Evolutionary conservation across 208 protist genomes (phyloP), one percentile per base, ranked within the genome.

Genomic region (Leptomonas seymouri): DNA sequence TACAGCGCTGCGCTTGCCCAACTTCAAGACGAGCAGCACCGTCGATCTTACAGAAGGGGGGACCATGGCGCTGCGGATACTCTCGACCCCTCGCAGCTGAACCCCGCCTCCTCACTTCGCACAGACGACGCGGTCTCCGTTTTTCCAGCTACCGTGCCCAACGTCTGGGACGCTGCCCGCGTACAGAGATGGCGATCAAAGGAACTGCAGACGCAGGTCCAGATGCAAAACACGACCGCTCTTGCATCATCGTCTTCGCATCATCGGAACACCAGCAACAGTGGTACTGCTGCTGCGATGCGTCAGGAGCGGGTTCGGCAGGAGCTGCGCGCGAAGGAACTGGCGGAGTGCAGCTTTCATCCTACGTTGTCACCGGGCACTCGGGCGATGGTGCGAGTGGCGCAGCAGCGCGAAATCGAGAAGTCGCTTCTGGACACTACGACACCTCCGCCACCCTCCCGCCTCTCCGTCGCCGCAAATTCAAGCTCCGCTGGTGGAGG

Each of bases 301-400:
- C 71, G 71, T 0, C 58, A 72, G 63, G 79, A 58, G 53, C 66
- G 45, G 28, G 56, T 92, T 59, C 44, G 71, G 12, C 30, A 74
- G 30, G 85, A 91, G 63, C 56, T 77, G 71, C 54, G 67, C 9
- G 70, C 72, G 50, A 82, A 76, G 58, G 75, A 84, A 39, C 71
- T 89, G 61, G 79, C 76, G 6, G 86, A 92, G 67, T 95, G 90
- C 60, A 95, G 85, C 18, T 95, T 95, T 44, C 83, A 87, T 36
- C 90, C 90, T 16, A 69, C 67, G 4, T 67, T 95, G 14, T 85
- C 85, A 1, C 87, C 85, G 1, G 85, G 76, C 16, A 88, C 90
- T 14, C 75, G 63, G 2, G 70, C 80, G 1, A 81, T 95, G 71
- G 68, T 82, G 44, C 67, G 74, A 12, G 46, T 75, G 18, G 71